phyloP scores from a whole-genome alignment of 805 yeast genomes.

The Candida loeiensis region DNA sequence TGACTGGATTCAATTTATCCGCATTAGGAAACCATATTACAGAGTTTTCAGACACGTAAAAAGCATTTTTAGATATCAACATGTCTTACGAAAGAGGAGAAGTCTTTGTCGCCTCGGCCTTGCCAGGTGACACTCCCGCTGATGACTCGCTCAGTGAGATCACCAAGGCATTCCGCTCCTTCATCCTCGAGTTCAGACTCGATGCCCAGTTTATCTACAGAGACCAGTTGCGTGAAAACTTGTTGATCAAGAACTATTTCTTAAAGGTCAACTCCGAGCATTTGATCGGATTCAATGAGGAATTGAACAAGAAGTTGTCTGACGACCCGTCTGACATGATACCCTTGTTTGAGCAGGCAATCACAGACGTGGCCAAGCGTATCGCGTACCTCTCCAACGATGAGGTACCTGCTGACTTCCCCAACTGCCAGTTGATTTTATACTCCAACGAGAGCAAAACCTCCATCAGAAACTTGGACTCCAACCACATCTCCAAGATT shows the following conservation, averaged over 20 bases:
- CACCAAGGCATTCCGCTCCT: slow-evolving; percentile 72
- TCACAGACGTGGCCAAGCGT: slow-evolving; percentile 81
- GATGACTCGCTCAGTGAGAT: slow-evolving; percentile 67
- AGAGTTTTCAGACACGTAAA: slow-evolving; percentile 5
- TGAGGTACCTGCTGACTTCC: slow-evolving; percentile 55
- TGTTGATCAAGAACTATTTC: slow-evolving; percentile 69
- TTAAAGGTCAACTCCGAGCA: slow-evolving; percentile 79
- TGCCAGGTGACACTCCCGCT: slow-evolving; percentile 74
- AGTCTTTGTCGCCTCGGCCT: slow-evolving; percentile 70
- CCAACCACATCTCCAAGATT: slow-evolving; percentile 84
- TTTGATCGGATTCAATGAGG: slow-evolving; percentile 83
- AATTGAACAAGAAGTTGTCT: slow-evolving; percentile 73
- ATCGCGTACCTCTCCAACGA: slow-evolving; percentile 53
- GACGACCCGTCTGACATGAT: slow-evolving; percentile 88
- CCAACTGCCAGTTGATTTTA: slow-evolving; percentile 78
- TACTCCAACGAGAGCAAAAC: slow-evolving; percentile 68
- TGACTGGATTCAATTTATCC: slow-evolving; percentile 13
- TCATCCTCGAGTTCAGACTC: slow-evolving; percentile 80
- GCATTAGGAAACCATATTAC: slow-evolving; percentile 15
- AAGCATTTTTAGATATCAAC: neutral
- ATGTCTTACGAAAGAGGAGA: slow-evolving; percentile 79
- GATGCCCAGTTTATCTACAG: slow-evolving; percentile 81
- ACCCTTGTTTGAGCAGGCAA: slow-evolving; percentile 78
- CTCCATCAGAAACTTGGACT: slow-evolving; percentile 76
- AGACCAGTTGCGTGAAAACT: slow-evolving; percentile 85